Evolutionary conservation across 2,329 filamentous ascomycete genomes (phyloP).

Genomic region (Colletotrichum tropicicola): DNA sequence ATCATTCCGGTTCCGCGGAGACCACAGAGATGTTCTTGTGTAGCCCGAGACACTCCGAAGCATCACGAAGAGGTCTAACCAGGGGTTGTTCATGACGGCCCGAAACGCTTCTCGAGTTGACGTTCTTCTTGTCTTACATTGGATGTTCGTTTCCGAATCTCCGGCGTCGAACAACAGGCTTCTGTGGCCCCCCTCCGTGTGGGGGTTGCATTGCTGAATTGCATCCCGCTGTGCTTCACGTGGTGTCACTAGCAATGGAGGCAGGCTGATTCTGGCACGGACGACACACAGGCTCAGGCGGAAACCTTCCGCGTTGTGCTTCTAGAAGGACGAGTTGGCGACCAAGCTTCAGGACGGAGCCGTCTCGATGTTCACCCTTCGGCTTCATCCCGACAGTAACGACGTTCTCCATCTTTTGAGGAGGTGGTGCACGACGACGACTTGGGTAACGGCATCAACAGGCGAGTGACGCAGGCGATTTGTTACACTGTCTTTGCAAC

Average conservation of each 20-base stretch:
- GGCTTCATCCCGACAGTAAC: not conserved
- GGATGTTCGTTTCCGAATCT: not conserved
- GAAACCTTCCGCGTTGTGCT: not conserved
- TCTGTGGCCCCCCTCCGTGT: not conserved
- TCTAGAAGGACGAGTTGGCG: not conserved
- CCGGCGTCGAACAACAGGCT: not conserved
- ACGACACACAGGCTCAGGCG: not conserved
- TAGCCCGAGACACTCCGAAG: not conserved
- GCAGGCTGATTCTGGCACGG: not conserved
- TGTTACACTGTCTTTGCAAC: no score
- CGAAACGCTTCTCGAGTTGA: constrained; percentile 3
- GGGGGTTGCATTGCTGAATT: not conserved
- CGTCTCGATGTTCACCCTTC: not conserved
- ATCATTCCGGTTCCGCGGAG: not conserved
- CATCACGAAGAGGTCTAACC: not conserved
- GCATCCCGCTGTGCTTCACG: not conserved
- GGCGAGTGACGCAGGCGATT: no score
- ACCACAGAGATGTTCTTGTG: not conserved
- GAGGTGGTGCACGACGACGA: no score
- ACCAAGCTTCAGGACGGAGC: not conserved
- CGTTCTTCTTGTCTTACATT: constrained; percentile 1
- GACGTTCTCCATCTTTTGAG: not conserved
- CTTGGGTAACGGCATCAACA: no score
- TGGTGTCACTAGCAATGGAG: not conserved
- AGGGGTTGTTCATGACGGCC: constrained; percentile 1